Base-by-base conservation (phyloP, 352 stramenopile genomes). In the Phytophthora sojae region DNA sequence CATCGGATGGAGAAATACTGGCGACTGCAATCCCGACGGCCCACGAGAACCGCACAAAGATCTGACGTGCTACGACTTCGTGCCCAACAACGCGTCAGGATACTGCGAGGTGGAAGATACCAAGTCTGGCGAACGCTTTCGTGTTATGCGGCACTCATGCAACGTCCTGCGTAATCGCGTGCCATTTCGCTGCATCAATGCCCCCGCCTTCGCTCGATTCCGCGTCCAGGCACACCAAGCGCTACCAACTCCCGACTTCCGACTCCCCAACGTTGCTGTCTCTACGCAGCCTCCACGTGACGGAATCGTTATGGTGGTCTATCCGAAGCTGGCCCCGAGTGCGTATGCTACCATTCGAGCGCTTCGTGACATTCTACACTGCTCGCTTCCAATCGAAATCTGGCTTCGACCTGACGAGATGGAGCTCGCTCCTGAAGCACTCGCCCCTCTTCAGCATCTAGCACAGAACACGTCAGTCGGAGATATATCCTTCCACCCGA, bases 241-340 rank as follows among this genome's bases (percentile, higher is more conserved):
- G 8, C 42, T 64, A 9, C 26, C 62, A 2, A n/a, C 2, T 17
- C 4, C 19, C 7, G 45, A 25, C 17, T 62, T 44, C 21, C n/a
- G 23, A 37, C 39, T 65, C 1, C 37, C 23, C 21, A 50, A 65
- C 29, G 14, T 61, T 37, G 26, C 12, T 35, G n/a, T 6, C 17
- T 29, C 21, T 19, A 15, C 32, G 9, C 42, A 42, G 8, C 17
- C 59, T n/a, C 35, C 57, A 1, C 67, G 55, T 29, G 61, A 71
- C 11, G 83, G 80, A 14, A 83, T 91, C 45, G 59, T 86, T 44
- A 85, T 91, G 64, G 78, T 89, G 8, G 71, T 86, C 15, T 88
- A 90, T 58, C 82, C 79, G 4, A 85, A 81, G 44, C 32, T 85
- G 21, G 32, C 89, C 15, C 57, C 77, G 14, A 79, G 78, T 29